Base-by-base conservation (phyloP, 352 stramenopile genomes). In the Halophytophthora polymorphica region DNA sequence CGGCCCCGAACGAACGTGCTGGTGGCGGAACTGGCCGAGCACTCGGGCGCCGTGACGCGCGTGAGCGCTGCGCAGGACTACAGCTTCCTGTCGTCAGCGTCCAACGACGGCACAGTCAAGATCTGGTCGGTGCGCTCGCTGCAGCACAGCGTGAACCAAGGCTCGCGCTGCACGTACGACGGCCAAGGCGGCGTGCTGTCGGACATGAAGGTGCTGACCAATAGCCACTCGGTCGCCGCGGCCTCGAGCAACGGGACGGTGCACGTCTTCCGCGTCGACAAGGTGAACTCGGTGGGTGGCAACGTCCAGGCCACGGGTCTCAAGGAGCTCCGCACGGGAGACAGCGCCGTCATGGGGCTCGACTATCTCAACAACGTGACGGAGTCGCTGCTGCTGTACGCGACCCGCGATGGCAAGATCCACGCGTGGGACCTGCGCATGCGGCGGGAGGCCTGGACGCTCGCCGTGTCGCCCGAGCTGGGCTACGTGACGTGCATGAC, bases 211-310 rank as follows among this genome's bases (percentile, higher is more conserved):
- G 93, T 98, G 56, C 58, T 99, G 13, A 96, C 99, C 45, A 98
- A 98, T 54, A 96, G 78, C 42, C 95, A 99, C 65, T 98, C 94
- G 19, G 83, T 99, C 21, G 96, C 94, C 18, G 96, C 86, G 2
- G 83, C 82, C 2, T 95, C 77, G 2, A 94, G 78, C 43, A 90
- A 96, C 40, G 94, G 87, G 8, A 92, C 76, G 13, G 75, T 99
- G 13, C 96, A 99, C 63, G 89, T 99, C 2, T 99, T 98, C 83
- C 84, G 93, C 39, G 93, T 99, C 46, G 97, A 99, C 49, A 86
- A 95, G 33, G 76, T 93, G 35, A 88, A 71, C 53, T 62, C 74
- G 6, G 67, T 74, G 12, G 75, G 71, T 28, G 77, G 77, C 14
- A 91, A 89, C 42, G 86, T 89, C 48, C 79, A 90, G 15, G 67